A percentile compares a stretch with the other conserved stretches of the same genome.
Conservation (phyloP, 2,329 filamentous ascomycete genomes). For the Parastagonospora nodorum region DNA sequence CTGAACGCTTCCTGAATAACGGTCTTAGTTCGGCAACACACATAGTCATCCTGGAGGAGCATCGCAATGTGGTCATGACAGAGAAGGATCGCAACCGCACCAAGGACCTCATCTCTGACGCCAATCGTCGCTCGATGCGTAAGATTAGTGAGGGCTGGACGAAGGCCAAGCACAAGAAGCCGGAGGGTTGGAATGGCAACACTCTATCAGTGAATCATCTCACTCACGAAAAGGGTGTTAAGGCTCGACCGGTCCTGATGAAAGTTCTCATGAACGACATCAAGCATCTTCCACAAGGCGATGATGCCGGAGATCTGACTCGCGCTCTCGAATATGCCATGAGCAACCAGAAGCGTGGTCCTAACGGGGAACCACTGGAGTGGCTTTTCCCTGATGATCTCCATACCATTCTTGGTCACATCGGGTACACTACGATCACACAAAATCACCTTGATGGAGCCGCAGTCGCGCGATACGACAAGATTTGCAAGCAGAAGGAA, state of each 20-base stretch:
- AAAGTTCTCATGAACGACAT: slow-evolving; percentile 21
- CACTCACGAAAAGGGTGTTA: slow-evolving; percentile 5
- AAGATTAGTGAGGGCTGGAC: background rate
- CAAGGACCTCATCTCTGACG: slow-evolving; percentile 14
- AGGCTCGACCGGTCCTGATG: slow-evolving; percentile 14
- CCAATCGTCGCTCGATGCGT: slow-evolving; percentile 22
- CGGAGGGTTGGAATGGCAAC: slow-evolving; percentile 7
- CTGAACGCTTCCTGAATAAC: slow-evolving; percentile 20
- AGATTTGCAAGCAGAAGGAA: background rate
- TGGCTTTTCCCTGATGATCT: slow-evolving; percentile 28
- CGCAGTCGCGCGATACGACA: slow-evolving; percentile 2
- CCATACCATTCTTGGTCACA: slow-evolving; percentile 14
- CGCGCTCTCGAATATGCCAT: slow-evolving; percentile 25
- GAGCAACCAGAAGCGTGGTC: slow-evolving; percentile 4
- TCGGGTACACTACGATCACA: slow-evolving; percentile 8
- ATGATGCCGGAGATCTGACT: slow-evolving; percentile 31
- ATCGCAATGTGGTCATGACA: slow-evolving; percentile 10
- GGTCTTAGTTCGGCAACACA: slow-evolving; percentile 16
- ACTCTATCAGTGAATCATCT: slow-evolving; percentile 8
- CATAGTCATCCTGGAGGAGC: slow-evolving; percentile 17
- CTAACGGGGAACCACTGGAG: background rate
- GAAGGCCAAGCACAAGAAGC: background rate
- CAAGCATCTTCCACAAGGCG: slow-evolving; percentile 23
- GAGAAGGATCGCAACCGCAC: slow-evolving; percentile 7
- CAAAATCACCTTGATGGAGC: background rate